Conservation (phyloP, 2,329 filamentous ascomycete genomes). For the Phyllosticta citrichinensis region DNA sequence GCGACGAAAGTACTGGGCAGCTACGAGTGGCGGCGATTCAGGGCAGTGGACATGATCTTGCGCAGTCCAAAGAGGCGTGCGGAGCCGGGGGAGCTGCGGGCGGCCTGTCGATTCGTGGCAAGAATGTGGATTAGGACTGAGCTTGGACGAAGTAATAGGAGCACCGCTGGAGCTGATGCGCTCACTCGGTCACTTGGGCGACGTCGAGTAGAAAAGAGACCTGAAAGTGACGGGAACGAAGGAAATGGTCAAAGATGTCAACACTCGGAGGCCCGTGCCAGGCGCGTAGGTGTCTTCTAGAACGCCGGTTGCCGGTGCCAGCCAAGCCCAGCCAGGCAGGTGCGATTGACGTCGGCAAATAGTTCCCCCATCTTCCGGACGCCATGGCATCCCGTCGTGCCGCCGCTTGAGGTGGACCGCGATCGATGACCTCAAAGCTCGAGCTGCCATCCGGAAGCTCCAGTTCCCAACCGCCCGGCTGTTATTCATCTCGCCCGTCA, state of each 20-base stretch:
- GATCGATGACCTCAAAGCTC: not conserved
- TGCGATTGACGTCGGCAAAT: not conserved
- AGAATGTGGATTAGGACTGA: not conserved
- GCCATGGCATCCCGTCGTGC: not conserved
- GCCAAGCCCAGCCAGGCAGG: no score
- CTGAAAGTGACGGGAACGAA: not conserved
- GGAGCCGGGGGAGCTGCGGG: not conserved
- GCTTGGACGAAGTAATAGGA: not conserved
- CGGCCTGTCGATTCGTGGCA: not conserved
- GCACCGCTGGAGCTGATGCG: not conserved
- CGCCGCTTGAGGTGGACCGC: not conserved
- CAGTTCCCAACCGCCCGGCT: not conserved
- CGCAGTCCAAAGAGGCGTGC: not conserved
- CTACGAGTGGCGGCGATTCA: not conserved
- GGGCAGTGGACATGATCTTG: not conserved
- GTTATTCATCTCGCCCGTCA: constrained; percentile 21
- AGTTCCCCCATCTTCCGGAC: constrained; percentile 3
- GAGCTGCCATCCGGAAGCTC: not conserved
- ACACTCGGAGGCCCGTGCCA: not conserved
- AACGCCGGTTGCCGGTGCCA: no score
- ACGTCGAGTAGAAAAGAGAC: not conserved
- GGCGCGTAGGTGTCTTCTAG: not conserved
- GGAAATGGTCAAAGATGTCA: not conserved
- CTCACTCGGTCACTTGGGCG: not conserved
- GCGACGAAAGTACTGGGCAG: not conserved